phyloP scores from a whole-genome alignment of 2,329 filamentous ascomycete genomes.

The Ophiostoma sp. region DNA sequence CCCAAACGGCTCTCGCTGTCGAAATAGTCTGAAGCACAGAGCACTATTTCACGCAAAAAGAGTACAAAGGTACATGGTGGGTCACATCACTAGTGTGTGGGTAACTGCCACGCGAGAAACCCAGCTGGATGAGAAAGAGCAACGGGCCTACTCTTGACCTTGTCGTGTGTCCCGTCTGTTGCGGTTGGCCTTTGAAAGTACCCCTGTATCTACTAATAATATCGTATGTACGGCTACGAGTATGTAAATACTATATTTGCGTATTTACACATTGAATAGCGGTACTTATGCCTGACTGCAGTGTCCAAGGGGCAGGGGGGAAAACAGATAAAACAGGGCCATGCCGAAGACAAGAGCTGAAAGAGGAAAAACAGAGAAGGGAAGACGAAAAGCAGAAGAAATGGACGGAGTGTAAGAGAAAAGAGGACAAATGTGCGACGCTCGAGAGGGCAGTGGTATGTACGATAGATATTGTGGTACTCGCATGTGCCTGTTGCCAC shows the following conservation, averaged over 20 bases:
- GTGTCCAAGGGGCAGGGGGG: neutral
- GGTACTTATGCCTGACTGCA: conserved; percentile 10
- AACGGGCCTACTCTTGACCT: conserved; percentile 5
- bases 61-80: neutral
- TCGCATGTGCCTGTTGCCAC: neutral
- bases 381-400: neutral
- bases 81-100: conserved; percentile 6
- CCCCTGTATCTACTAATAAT: too few species aligned
- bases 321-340: neutral
- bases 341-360: neutral
- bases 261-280: neutral
- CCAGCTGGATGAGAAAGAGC: neutral
- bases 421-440: conserved; percentile 5
- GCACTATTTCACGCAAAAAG: neutral
- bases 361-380: neutral
- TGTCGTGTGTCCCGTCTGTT: conserved; percentile 6
- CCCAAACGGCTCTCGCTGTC: too few species aligned
- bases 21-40: too few species aligned
- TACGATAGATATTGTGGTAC: neutral
- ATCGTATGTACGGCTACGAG: neutral
- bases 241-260: neutral
- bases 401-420: neutral
- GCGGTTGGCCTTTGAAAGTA: too few species aligned
- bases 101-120: conserved; percentile 12
- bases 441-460: neutral